These are phyloP conservation scores for Penicillium pancosmium DNA, from an alignment of 495 filamentous ascomycete species.

Conservation along the genomic window DNA sequence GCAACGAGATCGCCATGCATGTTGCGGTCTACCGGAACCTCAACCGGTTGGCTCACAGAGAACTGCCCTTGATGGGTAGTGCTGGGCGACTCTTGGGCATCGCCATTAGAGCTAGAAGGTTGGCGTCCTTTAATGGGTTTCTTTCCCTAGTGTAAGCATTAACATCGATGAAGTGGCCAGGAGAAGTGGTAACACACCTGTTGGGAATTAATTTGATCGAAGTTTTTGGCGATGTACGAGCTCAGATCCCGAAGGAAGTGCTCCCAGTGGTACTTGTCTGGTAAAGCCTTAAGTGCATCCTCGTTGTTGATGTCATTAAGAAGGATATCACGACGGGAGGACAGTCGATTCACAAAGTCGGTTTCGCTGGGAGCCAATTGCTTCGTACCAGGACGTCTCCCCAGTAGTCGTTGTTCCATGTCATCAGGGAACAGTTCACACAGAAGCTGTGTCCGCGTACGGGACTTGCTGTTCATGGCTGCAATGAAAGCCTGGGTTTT, in stretches of 20 bases:
- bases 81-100: slow-evolving; percentile 40
- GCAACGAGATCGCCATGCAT: slow-evolving; percentile 56
- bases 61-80: slow-evolving; percentile 51
- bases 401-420: slow-evolving; percentile 64
- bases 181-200: slow-evolving; percentile 37
- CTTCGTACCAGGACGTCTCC: slow-evolving; percentile 64
- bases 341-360: slow-evolving; percentile 69
- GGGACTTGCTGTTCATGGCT: slow-evolving; percentile 65
- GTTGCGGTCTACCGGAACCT: slow-evolving; percentile 47
- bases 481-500: slow-evolving; percentile 88
- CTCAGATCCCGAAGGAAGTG: slow-evolving; percentile 77
- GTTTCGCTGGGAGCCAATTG: slow-evolving; percentile 70
- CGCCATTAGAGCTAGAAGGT: slow-evolving; percentile 44
- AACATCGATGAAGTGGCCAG: not conserved
- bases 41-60: slow-evolving; percentile 44
- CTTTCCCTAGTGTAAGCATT: slow-evolving; percentile 41
- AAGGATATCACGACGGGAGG: slow-evolving; percentile 67
- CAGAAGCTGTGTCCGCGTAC: slow-evolving; percentile 66
- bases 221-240: slow-evolving; percentile 73
- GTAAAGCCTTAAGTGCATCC: slow-evolving; percentile 63
- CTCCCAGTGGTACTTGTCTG: slow-evolving; percentile 78
- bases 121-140: slow-evolving; percentile 48
- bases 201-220: slow-evolving; percentile 61
- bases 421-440: slow-evolving; percentile 74
- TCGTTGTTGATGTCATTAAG: slow-evolving; percentile 62